phyloP scores from a whole-genome alignment of 1,284 basidiomycete species.

The Microbotryum lychnidis-dioicae region DNA sequence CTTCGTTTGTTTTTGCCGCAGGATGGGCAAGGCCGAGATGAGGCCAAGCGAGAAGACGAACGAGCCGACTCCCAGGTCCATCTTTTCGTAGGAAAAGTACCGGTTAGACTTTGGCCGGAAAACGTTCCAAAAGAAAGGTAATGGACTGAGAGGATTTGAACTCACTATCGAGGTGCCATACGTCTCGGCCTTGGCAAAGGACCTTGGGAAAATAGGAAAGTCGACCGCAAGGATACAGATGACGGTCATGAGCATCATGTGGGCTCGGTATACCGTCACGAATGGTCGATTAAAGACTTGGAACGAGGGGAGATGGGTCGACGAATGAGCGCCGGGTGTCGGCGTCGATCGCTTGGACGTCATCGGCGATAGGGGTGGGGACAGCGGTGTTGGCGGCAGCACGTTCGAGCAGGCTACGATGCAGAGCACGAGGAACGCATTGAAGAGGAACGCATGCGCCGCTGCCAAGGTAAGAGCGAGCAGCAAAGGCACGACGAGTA shows the following conservation, averaged over 20 bases:
- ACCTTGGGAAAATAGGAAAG: slow-evolving; percentile 82
- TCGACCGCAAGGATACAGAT: slow-evolving; percentile 93
- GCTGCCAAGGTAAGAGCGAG: slow-evolving; percentile 71
- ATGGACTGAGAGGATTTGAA: slow-evolving; percentile 13
- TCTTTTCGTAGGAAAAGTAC: slow-evolving; percentile 48
- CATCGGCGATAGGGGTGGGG: background rate
- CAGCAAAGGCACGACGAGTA: slow-evolving; percentile 66
- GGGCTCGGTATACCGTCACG: slow-evolving; percentile 79
- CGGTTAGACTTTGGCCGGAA: background rate
- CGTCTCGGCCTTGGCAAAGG: slow-evolving; percentile 84
- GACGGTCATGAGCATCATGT: slow-evolving; percentile 91
- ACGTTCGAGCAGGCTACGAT: background rate
- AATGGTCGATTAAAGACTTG: slow-evolving; percentile 44
- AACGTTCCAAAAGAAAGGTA: too few relatives aligned
- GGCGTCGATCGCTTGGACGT: slow-evolving; percentile 4
- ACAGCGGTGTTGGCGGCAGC: background rate
- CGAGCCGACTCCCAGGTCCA: slow-evolving; percentile 95
- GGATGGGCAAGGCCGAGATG: slow-evolving; percentile 67
- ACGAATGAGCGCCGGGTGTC: background rate
- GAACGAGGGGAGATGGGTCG: slow-evolving; percentile 4
- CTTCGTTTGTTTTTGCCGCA: slow-evolving; percentile 13
- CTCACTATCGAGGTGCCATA: slow-evolving; percentile 83
- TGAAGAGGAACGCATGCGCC: slow-evolving; percentile 50
- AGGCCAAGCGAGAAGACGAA: slow-evolving; percentile 93
- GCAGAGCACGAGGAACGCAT: slow-evolving; percentile 43